Evolutionary conservation across 169 alveolate genomes (phyloP).

Genomic region (Cryptosporidium tyzzeri): DNA sequence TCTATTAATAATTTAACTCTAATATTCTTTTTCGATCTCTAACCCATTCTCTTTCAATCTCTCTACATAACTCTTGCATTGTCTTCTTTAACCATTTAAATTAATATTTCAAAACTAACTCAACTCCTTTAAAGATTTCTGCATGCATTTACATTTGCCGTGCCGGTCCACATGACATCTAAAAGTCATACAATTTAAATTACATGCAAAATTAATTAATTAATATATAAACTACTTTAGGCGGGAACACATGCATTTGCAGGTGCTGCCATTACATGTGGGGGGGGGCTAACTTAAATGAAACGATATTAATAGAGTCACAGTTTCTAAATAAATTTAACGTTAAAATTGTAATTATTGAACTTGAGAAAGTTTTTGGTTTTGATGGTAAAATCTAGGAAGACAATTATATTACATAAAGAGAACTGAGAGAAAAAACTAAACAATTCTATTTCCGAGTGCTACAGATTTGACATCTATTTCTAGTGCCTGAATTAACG

Average conservation of each 20-base stretch:
- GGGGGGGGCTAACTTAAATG: background rate
- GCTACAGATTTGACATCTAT: slow-evolving; percentile 61
- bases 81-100: background rate
- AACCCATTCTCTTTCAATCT: background rate
- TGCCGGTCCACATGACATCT: background rate
- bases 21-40: too few species aligned
- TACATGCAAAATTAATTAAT: background rate
- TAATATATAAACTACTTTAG: background rate
- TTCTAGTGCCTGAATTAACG: slow-evolving; percentile 48
- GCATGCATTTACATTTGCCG: background rate
- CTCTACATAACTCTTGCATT: too few species aligned
- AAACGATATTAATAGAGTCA: background rate
- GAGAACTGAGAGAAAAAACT: background rate
- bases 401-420: background rate
- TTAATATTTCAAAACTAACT: background rate
- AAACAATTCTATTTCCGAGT: slow-evolving; percentile 9
- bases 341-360: too few species aligned
- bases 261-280: background rate
- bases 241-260: background rate
- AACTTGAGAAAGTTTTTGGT: background rate
- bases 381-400: background rate
- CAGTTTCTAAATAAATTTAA: too few species aligned
- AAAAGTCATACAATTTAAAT: too few species aligned
- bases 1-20: too few species aligned
- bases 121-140: background rate